Percentiles rank a stretch among this genome's conserved stretches.
Conservation (phyloP, 495 filamentous ascomycete genomes). For the Aspergillus leporis region DNA sequence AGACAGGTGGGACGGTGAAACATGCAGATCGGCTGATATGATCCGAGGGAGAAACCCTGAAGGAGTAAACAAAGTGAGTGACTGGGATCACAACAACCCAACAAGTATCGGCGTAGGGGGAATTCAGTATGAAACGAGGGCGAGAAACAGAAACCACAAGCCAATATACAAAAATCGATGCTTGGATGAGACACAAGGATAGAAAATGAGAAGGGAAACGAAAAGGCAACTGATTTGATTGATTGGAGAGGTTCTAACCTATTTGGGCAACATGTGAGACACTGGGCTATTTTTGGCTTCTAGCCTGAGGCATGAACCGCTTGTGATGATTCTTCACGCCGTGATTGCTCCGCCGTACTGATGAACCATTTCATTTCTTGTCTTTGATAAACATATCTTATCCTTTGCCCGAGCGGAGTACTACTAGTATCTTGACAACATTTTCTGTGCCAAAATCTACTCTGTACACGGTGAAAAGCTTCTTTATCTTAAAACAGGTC, state of each 20-base stretch:
- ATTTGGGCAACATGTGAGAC: slow-evolving; percentile 24
- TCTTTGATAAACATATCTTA: background rate
- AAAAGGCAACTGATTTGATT: slow-evolving; percentile 5
- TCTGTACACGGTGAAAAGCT: background rate
- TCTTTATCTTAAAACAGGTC: background rate
- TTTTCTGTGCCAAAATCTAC: no score
- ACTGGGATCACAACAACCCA: slow-evolving; percentile 12
- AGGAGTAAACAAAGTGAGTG: slow-evolving; percentile 32
- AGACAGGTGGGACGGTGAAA: slow-evolving; percentile 20
- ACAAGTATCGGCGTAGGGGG: background rate
- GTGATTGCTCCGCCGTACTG: no score
- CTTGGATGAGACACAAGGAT: background rate
- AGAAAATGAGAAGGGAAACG: slow-evolving; percentile 10
- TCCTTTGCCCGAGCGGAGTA: no score
- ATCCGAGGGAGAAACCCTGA: slow-evolving; percentile 15
- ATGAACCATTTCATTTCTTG: background rate
- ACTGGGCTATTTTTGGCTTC: slow-evolving; percentile 23
- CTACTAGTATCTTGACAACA: no score
- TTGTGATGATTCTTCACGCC: background rate
- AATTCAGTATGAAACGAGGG: background rate
- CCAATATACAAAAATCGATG: background rate
- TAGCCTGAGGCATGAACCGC: slow-evolving; percentile 9
- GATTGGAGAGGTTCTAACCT: slow-evolving; percentile 12
- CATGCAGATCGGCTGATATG: slow-evolving; percentile 22
- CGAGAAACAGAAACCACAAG: background rate